Evolutionary conservation across 805 yeast genomes (phyloP).

Genomic region (Starmerella potacharoeniae): DNA sequence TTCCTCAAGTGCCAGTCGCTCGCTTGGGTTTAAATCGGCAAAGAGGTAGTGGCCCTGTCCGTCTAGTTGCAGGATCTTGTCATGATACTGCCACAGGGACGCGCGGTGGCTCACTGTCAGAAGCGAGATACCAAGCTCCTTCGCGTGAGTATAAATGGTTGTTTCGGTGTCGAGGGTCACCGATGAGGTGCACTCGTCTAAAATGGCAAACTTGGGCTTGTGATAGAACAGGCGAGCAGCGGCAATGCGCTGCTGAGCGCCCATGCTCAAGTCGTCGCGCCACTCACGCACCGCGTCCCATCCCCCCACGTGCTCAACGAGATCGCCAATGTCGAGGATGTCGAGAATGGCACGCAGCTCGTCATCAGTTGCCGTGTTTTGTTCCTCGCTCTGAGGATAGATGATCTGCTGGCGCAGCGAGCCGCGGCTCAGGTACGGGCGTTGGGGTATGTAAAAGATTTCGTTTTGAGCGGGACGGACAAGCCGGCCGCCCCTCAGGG

Average conservation of each 20-base stretch:
- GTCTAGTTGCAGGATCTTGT: slow-evolving; percentile 68
- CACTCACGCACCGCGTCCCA: slow-evolving; percentile 65
- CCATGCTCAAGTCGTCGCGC: slow-evolving; percentile 79
- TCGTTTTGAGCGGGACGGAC: slow-evolving; percentile 54
- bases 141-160: slow-evolving; percentile 76
- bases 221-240: slow-evolving; percentile 89
- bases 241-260: slow-evolving; percentile 87
- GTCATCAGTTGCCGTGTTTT: slow-evolving; percentile 29
- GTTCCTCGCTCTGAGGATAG: slow-evolving; percentile 65
- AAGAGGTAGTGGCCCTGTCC: slow-evolving; percentile 66
- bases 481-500: slow-evolving; percentile 47
- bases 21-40: slow-evolving; percentile 55
- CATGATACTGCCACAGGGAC: slow-evolving; percentile 86
- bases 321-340: slow-evolving; percentile 28
- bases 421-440: slow-evolving; percentile 76
- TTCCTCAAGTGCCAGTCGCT: slow-evolving; percentile 63
- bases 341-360: slow-evolving; percentile 29
- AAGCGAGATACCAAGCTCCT: slow-evolving; percentile 63
- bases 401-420: slow-evolving; percentile 78
- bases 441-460: slow-evolving; percentile 82
- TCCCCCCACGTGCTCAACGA: slow-evolving; percentile 36
- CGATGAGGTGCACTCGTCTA: slow-evolving; percentile 93
- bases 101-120: slow-evolving; percentile 88
- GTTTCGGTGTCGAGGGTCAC: slow-evolving; percentile 86
- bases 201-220: slow-evolving; percentile 82